Evolutionary conservation across 176 grass and related monocot genomes (phyloP), one percentile per base, ranked within the genome.

Genomic region (Leersia perrieri): DNA sequence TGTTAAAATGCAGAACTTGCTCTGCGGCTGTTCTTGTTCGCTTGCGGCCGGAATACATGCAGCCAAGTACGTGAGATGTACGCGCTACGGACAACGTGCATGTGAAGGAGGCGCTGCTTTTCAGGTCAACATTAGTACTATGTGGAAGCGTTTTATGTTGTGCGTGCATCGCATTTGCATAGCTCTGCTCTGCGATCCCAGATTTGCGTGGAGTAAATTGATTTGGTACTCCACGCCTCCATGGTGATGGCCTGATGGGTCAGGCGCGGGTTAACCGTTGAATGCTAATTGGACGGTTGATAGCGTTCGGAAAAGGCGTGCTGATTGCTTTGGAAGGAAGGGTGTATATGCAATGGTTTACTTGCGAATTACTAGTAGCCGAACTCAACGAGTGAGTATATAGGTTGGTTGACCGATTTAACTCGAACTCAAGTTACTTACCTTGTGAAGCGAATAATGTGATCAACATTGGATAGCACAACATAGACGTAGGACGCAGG

Each of bases 11-110:
- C 8, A n/a, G 29, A 13, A 40, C 53, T 36, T n/a, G 45, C 23
- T 42, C 68, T 35, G 80, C 60, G 31, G 87, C 26, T 74, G 61
- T 25, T 68, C 29, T 64, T 84, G 81, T 76, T 70, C n/a, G 71
- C 33, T 70, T 80, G 81, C 51, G 75, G 33, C 64, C 77, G 65
- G 87, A 65, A 58, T 85, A 68, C 71, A 23, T 85, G 87, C 82
- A 85, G 77, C 55, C 45, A 76, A 89, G 57, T 72, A n/a, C 77
- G 82, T 81, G 87, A 71, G 41, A 16, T 85, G 65, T 81, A 63
- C 33, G 34, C 57, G 15, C 77, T 60, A 76, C 41, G 87, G 87
- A 85, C 87, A 65, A 89, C 11, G 0, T 7, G 82, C 87, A 85
- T 66, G 87, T 89, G 87, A 77, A 12, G 16, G 76, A 8, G 28